phyloP scores from a whole-genome alignment of 2,329 filamentous ascomycete genomes.

The Aquanectria penicillioides region DNA sequence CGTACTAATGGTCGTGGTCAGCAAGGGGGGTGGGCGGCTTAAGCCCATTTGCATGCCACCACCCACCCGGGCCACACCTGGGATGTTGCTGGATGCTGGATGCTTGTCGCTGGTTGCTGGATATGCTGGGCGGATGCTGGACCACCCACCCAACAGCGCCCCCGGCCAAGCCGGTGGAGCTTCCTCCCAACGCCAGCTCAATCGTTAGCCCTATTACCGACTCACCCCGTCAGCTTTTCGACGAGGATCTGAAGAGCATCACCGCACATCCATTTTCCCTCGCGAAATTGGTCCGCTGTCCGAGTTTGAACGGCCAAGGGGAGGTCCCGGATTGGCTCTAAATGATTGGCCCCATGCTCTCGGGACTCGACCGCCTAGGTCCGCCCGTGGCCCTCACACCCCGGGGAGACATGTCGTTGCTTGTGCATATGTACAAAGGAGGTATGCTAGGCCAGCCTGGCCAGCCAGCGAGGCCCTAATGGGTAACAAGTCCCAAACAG shows the following conservation, averaged over 20 bases:
- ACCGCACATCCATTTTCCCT: conserved; percentile 34
- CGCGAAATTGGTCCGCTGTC: conserved; percentile 31
- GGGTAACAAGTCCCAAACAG: conserved; percentile 11
- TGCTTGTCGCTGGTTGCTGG: not conserved
- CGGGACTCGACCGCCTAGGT: conserved; percentile 18
- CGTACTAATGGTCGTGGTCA: conserved; percentile 28
- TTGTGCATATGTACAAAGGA: conserved; percentile 16
- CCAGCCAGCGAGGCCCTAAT: conserved; percentile 6
- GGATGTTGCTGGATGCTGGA: conserved; percentile 18
- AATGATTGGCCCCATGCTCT: conserved; percentile 25
- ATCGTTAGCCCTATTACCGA: conserved; percentile 43
- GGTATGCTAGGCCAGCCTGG: conserved; percentile 11
- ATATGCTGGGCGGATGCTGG: conserved; percentile 21
- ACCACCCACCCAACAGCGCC: conserved; percentile 36
- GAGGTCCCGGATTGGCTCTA: conserved; percentile 11
- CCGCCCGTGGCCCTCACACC: not conserved
- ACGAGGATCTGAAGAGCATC: conserved; percentile 37
- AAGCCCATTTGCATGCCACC: conserved; percentile 39
- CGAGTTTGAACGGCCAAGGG: conserved; percentile 20
- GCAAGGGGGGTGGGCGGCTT: conserved; percentile 32
- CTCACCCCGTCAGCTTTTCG: conserved; percentile 39
- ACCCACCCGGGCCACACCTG: conserved; percentile 26
- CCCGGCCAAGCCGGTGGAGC: conserved; percentile 41
- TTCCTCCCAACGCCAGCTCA: conserved; percentile 36
- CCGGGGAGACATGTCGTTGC: conserved; percentile 24